Evolutionary conservation across 805 yeast genomes (phyloP).

Genomic region (Candida germanica): DNA sequence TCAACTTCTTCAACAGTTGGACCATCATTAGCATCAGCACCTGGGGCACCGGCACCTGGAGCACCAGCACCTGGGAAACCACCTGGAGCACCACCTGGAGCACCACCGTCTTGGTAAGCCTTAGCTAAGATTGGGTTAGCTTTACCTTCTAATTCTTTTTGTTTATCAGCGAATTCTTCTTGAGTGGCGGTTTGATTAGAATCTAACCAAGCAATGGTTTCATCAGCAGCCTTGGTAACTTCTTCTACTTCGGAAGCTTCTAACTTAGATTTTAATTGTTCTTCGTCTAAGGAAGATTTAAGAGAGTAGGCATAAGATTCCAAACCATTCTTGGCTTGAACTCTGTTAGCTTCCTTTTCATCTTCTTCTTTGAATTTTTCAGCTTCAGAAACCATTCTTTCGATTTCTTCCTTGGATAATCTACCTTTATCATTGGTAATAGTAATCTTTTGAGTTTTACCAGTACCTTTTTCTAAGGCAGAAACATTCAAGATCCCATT

Average conservation of each 20-base stretch:
- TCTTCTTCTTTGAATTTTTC: constrained; percentile 97
- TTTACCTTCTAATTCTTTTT: constrained; percentile 91
- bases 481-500: constrained; percentile 96
- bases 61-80: constrained; percentile 58
- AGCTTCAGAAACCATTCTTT: constrained; percentile 96
- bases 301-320: constrained; percentile 94
- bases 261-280: constrained; percentile 13
- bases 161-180: constrained; percentile 89
- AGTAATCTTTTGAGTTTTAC: constrained; percentile 95
- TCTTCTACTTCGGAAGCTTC: constrained; percentile 58
- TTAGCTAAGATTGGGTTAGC: constrained; percentile 97
- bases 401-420: constrained; percentile 95
- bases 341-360: constrained; percentile 90
- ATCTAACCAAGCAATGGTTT: constrained; percentile 89
- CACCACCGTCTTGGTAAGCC: constrained; percentile 94
- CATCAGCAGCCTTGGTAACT: constrained; percentile 77
- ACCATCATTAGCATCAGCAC: constrained; percentile 48
- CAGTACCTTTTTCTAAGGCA: constrained; percentile 97
- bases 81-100: constrained; percentile 63
- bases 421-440: constrained; percentile 99
- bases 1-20: constrained; percentile 57
- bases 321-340: constrained; percentile 90
- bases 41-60: constrained; percentile 62
- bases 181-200: constrained; percentile 87
- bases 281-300: constrained; percentile 62